A percentile compares a stretch with the other conserved stretches of the same genome.
phyloP scores from a whole-genome alignment of 2,329 filamentous ascomycete genomes.

The Thielaviopsis musarum region DNA sequence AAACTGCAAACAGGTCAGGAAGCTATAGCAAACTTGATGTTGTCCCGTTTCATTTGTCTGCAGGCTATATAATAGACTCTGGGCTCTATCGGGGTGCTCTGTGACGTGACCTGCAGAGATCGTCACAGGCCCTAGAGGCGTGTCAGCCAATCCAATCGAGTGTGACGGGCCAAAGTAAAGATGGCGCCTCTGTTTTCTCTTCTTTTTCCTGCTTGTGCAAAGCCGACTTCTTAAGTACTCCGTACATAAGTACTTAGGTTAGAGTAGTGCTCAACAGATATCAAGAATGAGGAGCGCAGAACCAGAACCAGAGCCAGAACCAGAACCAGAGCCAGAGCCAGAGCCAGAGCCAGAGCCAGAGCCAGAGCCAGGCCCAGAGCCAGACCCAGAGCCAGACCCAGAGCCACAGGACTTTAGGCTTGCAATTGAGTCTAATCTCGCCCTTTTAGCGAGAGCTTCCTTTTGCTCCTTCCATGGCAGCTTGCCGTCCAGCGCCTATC shows the following conservation, averaged over 20 bases:
- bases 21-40: too few relatives aligned
- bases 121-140: neutral
- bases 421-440: neutral
- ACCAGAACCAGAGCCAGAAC: neutral
- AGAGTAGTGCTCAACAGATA: too few relatives aligned
- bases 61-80: too few relatives aligned
- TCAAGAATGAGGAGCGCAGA: too few relatives aligned
- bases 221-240: neutral
- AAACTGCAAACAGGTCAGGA: too few relatives aligned
- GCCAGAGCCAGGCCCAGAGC: neutral
- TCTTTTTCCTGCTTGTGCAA: neutral
- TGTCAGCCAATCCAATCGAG: too few relatives aligned
- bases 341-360: too few relatives aligned
- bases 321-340: neutral
- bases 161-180: too few relatives aligned
- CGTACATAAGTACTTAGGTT: too few relatives aligned
- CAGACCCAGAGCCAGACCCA: neutral
- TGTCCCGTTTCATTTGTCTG: too few relatives aligned
- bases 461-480: slow-evolving; percentile 4
- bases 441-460: slow-evolving; percentile 2
- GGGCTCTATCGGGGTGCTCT: neutral
- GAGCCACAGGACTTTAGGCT: neutral
- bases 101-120: neutral
- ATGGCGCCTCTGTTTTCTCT: neutral
- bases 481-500: neutral